These are phyloP conservation scores for Botryosphaeria dothidea DNA, from an alignment of 2,329 filamentous ascomycete genomes.

Conservation along the genomic window DNA sequence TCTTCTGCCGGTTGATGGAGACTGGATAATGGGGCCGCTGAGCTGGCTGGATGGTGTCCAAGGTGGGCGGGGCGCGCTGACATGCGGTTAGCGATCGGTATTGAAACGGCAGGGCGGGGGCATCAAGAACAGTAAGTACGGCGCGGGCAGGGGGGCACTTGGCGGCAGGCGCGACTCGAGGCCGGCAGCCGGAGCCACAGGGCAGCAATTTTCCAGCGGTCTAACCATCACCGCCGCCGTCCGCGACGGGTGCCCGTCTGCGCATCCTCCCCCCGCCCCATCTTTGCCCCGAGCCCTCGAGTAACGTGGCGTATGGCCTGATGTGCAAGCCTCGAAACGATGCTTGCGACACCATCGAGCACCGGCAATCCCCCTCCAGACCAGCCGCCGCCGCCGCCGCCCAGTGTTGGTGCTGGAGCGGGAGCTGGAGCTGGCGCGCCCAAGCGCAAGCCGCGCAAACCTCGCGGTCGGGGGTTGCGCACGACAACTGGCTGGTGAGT, in stretches of 20 bases:
- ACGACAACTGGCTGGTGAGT: conserved; percentile 47
- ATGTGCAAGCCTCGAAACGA: conserved; percentile 20
- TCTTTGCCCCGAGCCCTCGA: conserved; percentile 9
- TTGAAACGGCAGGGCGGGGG: neutral
- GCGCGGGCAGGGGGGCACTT: neutral
- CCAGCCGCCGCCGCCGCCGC: neutral
- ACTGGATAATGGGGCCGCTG: too few species aligned
- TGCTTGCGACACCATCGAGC: conserved; percentile 18
- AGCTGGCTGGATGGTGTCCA: too few species aligned
- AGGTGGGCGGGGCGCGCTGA: too few species aligned
- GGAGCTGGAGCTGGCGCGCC: neutral
- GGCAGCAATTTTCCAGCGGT: conserved; percentile 10
- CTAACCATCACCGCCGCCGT: conserved; percentile 9
- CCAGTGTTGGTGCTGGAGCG: conserved; percentile 21
- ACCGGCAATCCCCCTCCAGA: conserved; percentile 12
- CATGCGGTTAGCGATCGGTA: neutral
- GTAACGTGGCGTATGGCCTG: conserved; percentile 13
- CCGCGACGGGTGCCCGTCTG: conserved; percentile 14
- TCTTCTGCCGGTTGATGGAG: too few species aligned
- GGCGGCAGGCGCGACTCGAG: conserved; percentile 3
- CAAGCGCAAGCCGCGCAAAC: conserved; percentile 41
- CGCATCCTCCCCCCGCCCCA: conserved; percentile 16
- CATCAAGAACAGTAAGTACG: neutral
- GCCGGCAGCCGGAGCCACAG: neutral
- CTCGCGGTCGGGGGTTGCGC: conserved; percentile 45